Evolutionary conservation across 805 yeast species (phyloP).

Genomic region (Kazachstania kunashirensis): DNA sequence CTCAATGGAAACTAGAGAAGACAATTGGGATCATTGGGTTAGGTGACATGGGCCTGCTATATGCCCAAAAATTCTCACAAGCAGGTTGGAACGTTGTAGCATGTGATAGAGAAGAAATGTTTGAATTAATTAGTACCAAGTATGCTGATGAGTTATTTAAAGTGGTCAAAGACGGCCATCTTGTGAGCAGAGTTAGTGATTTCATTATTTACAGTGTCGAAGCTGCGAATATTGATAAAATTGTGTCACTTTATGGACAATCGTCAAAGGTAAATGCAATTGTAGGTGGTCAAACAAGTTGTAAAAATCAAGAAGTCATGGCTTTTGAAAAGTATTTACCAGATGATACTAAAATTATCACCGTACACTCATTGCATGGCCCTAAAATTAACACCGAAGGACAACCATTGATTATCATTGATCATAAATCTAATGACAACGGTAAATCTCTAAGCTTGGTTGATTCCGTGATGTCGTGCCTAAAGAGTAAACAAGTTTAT

Average conservation of each 20-base stretch:
- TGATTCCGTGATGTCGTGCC: constrained; percentile 53
- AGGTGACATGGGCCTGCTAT: constrained; percentile 93
- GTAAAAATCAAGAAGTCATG: constrained; percentile 80
- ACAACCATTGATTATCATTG: constrained; percentile 83
- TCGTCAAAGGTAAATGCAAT: constrained; percentile 79
- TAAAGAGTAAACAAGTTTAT: constrained; percentile 67
- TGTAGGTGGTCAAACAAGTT: constrained; percentile 97
- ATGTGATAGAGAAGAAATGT: constrained; percentile 70
- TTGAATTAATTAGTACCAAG: constrained; percentile 35
- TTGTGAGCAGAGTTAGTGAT: constrained; percentile 72
- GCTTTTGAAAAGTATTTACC: constrained; percentile 79
- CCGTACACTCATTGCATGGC: constrained; percentile 90
- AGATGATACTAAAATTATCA: constrained; percentile 66
- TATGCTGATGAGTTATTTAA: constrained; percentile 38
- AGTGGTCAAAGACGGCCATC: constrained; percentile 69
- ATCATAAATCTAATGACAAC: constrained; percentile 48
- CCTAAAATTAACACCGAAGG: constrained; percentile 83
- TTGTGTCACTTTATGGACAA: constrained; percentile 73
- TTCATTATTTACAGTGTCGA: constrained; percentile 86
- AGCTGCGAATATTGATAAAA: constrained; percentile 69
- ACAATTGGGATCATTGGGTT: constrained; percentile 85
- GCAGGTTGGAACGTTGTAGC: constrained; percentile 89
- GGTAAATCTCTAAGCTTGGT: constrained; percentile 52
- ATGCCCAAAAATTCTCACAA: constrained; percentile 64
- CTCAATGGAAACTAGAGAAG: constrained; percentile 37